Conservation (phyloP, 2,329 filamentous ascomycete genomes). For the Chrysoporthe puriensis region DNA sequence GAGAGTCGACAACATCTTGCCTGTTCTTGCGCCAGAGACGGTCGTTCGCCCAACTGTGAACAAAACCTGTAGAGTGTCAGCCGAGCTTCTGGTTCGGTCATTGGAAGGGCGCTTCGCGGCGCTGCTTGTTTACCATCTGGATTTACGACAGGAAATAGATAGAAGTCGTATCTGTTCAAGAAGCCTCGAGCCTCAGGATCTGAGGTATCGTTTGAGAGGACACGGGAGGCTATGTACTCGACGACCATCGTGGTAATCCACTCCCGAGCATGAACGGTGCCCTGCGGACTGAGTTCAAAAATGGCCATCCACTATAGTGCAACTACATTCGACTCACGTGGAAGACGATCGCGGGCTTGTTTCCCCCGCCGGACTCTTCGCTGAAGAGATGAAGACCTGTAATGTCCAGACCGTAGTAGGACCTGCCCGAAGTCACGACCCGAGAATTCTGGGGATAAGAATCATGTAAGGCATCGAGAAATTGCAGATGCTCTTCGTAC, state of each 20-base stretch:
- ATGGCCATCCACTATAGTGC: too few species aligned
- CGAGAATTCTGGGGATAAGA: constrained; percentile 49
- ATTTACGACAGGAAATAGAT: constrained; percentile 66
- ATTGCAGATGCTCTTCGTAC: constrained; percentile 55
- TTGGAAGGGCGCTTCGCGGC: too few species aligned
- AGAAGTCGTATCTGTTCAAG: constrained; percentile 68
- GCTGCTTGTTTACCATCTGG: constrained; percentile 54
- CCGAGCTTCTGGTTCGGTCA: neutral
- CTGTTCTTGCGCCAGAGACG: constrained; percentile 66
- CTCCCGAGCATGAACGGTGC: constrained; percentile 62
- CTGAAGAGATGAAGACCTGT: constrained; percentile 64
- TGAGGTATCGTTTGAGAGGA: constrained; percentile 51
- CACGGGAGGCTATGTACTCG: constrained; percentile 56
- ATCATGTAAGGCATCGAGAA: constrained; percentile 49
- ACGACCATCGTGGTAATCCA: constrained; percentile 62
- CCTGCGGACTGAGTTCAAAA: neutral
- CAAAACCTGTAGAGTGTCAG: constrained; percentile 50
- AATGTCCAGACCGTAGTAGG: constrained; percentile 56
- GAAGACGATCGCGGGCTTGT: constrained; percentile 57
- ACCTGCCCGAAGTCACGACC: constrained; percentile 53
- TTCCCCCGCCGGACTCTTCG: constrained; percentile 42
- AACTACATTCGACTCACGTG: constrained; percentile 42
- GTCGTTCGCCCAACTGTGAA: constrained; percentile 58
- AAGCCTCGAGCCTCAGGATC: constrained; percentile 35
- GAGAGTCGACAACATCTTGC: constrained; percentile 41